phyloP scores from a whole-genome alignment of 2,329 filamentous ascomycete genomes.

The Colletotrichum lindemuthianum region DNA sequence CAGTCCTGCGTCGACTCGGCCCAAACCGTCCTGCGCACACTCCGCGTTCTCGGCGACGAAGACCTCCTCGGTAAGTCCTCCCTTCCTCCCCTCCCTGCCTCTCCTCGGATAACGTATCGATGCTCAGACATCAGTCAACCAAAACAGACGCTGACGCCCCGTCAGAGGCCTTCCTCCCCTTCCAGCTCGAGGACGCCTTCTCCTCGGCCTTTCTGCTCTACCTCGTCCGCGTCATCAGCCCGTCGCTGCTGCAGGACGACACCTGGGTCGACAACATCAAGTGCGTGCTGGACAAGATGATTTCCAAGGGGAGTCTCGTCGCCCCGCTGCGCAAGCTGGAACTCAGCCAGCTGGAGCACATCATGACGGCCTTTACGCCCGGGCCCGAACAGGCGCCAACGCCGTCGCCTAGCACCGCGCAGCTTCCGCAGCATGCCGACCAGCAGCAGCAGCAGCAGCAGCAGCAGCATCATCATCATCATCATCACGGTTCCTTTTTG shows the following conservation, averaged over 20 bases:
- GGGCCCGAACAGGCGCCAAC: constrained; percentile 34
- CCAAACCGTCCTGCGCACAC: constrained; percentile 33
- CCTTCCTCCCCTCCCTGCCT: not conserved
- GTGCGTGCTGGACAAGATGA: constrained; percentile 50
- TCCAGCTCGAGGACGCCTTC: constrained; percentile 53
- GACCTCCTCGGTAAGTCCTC: constrained; percentile 40
- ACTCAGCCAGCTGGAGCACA: constrained; percentile 49
- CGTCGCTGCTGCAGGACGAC: constrained; percentile 46
- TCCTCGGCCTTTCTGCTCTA: constrained; percentile 53
- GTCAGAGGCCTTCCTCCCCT: constrained; percentile 49
- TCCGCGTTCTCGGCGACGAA: constrained; percentile 37
- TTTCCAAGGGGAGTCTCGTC: constrained; percentile 49
- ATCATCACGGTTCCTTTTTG: constrained; percentile 28
- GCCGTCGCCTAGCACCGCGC: constrained; percentile 30
- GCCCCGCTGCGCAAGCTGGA: constrained; percentile 50
- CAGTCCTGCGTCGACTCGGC: constrained; percentile 37
- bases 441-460: not conserved
- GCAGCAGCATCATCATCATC: constrained; percentile 21
- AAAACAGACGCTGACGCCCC: not conserved
- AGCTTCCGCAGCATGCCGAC: not conserved
- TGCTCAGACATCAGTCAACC: no score
- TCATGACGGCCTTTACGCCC: constrained; percentile 47
- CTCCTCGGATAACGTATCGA: not conserved
- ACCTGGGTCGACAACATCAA: constrained; percentile 49
- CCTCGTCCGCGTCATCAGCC: constrained; percentile 45